A percentile compares a stretch with the other conserved stretches of the same genome.
These are phyloP conservation scores for Hyphochytrium catenoides DNA, from an alignment of 352 stramenopile genomes.

Conservation along the genomic window DNA sequence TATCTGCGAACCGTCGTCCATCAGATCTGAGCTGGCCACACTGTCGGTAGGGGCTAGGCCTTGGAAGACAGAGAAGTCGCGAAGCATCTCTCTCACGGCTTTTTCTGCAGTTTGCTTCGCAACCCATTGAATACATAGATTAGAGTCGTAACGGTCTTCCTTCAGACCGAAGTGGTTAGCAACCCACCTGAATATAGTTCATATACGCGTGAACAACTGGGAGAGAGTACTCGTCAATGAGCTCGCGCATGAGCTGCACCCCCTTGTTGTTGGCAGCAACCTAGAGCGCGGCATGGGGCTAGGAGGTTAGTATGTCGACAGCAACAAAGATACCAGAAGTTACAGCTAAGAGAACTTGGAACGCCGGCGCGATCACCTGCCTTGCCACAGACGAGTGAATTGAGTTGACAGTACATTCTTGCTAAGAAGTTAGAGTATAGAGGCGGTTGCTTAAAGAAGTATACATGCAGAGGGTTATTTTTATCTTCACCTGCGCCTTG, in stretches of 20 bases:
- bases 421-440: too few species aligned
- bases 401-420: too few species aligned
- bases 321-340: too few species aligned
- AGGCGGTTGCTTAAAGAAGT: too few species aligned
- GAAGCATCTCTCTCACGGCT: slow-evolving; percentile 84
- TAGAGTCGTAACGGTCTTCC: too few species aligned
- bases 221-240: slow-evolving; percentile 85
- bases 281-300: too few species aligned
- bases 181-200: slow-evolving; percentile 78
- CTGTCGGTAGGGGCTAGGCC: slow-evolving; percentile 47
- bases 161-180: not conserved
- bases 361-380: too few species aligned
- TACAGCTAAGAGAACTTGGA: too few species aligned
- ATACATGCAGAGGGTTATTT: too few species aligned
- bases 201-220: slow-evolving; percentile 92
- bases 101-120: slow-evolving; percentile 59
- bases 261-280: slow-evolving; percentile 93
- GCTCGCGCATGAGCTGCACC: slow-evolving; percentile 77
- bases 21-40: slow-evolving; percentile 84
- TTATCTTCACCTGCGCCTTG: slow-evolving; percentile 84
- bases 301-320: too few species aligned
- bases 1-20: slow-evolving; percentile 97
- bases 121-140: too few species aligned
- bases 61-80: slow-evolving; percentile 61
- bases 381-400: too few species aligned